Evolutionary conservation across 225 moss, liverwort and hornwort genomes (phyloP).

Genomic region (Thuidium tamariscinum): DNA sequence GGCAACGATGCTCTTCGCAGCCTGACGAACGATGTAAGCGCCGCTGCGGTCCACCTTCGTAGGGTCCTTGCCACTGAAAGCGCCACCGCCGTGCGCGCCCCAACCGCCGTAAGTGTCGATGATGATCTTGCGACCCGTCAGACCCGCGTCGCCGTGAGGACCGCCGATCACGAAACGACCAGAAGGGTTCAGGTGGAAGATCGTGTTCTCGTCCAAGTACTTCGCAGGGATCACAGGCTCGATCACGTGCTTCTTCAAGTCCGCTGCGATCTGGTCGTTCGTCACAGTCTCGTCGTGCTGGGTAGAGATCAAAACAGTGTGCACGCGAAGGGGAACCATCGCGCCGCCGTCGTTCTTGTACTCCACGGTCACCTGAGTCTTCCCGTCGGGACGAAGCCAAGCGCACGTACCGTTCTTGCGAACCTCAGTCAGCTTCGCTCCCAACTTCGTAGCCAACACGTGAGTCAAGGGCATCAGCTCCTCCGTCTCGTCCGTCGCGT

Average conservation of each 20-base stretch:
- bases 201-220: slow-evolving; percentile 84
- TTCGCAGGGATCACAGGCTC: slow-evolving; percentile 77
- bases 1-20: slow-evolving; percentile 73
- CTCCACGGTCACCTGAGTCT: slow-evolving; percentile 86
- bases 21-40: slow-evolving; percentile 84
- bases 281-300: slow-evolving; percentile 94
- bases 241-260: slow-evolving; percentile 81
- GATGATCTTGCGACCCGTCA: slow-evolving; percentile 80
- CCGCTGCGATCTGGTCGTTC: slow-evolving; percentile 81
- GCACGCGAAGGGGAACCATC: slow-evolving; percentile 66
- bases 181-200: slow-evolving; percentile 75
- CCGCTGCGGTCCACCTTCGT: slow-evolving; percentile 83
- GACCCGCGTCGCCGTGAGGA: slow-evolving; percentile 71
- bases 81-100: slow-evolving; percentile 85
- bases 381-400: slow-evolving; percentile 79
- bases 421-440: slow-evolving; percentile 70
- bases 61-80: slow-evolving; percentile 76
- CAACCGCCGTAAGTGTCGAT: slow-evolving; percentile 85
- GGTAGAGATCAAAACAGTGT: slow-evolving; percentile 76
- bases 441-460: slow-evolving; percentile 82
- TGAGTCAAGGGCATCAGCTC: slow-evolving; percentile 86
- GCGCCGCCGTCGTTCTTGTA: slow-evolving; percentile 72
- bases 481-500: slow-evolving; percentile 86
- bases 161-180: slow-evolving; percentile 83
- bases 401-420: slow-evolving; percentile 74